phyloP scores from a whole-genome alignment of 495 filamentous ascomycete species.

The Jackrogersella minutella region DNA sequence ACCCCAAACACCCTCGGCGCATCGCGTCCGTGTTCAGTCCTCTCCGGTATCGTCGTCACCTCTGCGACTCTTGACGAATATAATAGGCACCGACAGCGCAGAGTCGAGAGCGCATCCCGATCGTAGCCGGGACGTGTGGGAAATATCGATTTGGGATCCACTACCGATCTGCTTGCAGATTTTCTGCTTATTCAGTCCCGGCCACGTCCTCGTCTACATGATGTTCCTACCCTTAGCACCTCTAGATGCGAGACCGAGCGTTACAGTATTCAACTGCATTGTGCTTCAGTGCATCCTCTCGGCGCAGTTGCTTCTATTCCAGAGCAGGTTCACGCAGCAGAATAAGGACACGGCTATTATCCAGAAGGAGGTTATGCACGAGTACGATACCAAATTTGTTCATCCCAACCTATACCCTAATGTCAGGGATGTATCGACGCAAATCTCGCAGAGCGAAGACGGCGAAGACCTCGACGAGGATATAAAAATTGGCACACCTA shows the following conservation, averaged over 20 bases:
- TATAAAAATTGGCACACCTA: slow-evolving; percentile 78
- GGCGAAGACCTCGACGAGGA: slow-evolving; percentile 57
- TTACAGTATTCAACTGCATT: slow-evolving; percentile 83
- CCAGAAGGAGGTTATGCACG: slow-evolving; percentile 88
- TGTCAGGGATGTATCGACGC: slow-evolving; percentile 84
- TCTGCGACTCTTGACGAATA: slow-evolving; percentile 73
- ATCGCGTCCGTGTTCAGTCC: slow-evolving; percentile 88
- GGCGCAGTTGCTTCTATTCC: slow-evolving; percentile 75
- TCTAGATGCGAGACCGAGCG: slow-evolving; percentile 79
- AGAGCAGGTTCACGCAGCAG: slow-evolving; percentile 78
- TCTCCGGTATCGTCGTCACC: slow-evolving; percentile 82
- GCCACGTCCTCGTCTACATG: slow-evolving; percentile 87
- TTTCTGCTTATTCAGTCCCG: slow-evolving; percentile 92
- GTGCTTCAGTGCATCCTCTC: slow-evolving; percentile 76
- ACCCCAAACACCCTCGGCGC: slow-evolving; percentile 85
- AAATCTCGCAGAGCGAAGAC: slow-evolving; percentile 62
- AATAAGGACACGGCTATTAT: slow-evolving; percentile 83
- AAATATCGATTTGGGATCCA: slow-evolving; percentile 92
- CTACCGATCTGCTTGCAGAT: slow-evolving; percentile 80
- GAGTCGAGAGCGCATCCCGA: slow-evolving; percentile 85
- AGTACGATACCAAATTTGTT: slow-evolving; percentile 96
- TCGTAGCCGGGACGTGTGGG: slow-evolving; percentile 89
- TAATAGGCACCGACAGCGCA: slow-evolving; percentile 67
- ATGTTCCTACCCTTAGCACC: slow-evolving; percentile 81
- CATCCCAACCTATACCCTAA: slow-evolving; percentile 84